A percentile compares a stretch with the other conserved stretches of the same genome.
Conservation (phyloP, 345 rosid genomes). For the Brassica cretica region DNA sequence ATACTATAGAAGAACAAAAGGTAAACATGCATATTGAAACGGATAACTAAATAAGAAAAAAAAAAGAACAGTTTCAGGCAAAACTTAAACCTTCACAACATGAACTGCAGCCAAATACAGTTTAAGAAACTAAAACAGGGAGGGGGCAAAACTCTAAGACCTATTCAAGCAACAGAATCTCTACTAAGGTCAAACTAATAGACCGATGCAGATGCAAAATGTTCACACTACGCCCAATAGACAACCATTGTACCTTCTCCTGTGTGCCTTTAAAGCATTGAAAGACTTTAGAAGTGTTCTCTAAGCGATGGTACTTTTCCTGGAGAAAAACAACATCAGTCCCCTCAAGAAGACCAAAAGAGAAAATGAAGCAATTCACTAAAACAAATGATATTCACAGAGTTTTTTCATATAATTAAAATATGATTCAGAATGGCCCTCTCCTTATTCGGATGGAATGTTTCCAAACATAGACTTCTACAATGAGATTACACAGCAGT, state of each 20-base stretch:
- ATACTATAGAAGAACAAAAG: neutral
- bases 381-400: constrained; percentile 2
- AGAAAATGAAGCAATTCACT: constrained; percentile 21
- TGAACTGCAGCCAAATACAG: neutral
- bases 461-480: constrained; percentile 41
- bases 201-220: neutral
- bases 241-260: constrained; percentile 99
- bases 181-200: neutral
- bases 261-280: constrained; percentile 78
- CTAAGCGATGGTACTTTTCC: constrained; percentile 78
- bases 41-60: neutral
- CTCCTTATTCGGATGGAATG: constrained; percentile 29
- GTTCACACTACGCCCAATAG: constrained; percentile 53
- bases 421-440: constrained; percentile 24
- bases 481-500: constrained; percentile 50
- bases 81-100: constrained; percentile 40
- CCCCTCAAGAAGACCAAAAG: constrained; percentile 44
- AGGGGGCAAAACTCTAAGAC: neutral
- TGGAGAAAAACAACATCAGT: constrained; percentile 89
- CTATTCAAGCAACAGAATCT: neutral
- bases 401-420: neutral
- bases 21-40: neutral
- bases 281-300: constrained; percentile 77
- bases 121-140: neutral
- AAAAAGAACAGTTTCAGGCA: neutral